phyloP scores from a whole-genome alignment of 1,139 yeast genomes.

The Suhomyces ambrosiae region DNA sequence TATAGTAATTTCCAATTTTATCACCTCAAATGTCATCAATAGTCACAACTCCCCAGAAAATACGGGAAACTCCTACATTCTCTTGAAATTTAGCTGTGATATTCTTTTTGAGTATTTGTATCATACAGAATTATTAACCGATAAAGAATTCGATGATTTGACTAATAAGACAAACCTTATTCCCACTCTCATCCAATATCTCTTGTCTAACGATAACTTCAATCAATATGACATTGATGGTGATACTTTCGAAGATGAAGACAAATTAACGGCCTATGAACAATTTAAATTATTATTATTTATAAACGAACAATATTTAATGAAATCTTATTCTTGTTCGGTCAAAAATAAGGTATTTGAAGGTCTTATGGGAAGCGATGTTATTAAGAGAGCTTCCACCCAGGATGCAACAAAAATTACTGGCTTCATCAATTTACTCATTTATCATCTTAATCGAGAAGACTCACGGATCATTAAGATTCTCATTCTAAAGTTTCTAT shows the following conservation, averaged over 20 bases:
- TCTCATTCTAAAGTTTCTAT: slow-evolving; percentile 75
- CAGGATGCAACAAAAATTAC: slow-evolving; percentile 28
- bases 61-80: slow-evolving; percentile 29
- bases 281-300: slow-evolving; percentile 74
- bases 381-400: slow-evolving; percentile 13
- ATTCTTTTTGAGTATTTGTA: slow-evolving; percentile 47
- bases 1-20: slow-evolving; percentile 45
- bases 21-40: slow-evolving; percentile 31
- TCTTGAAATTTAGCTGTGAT: slow-evolving; percentile 45
- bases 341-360: slow-evolving; percentile 53
- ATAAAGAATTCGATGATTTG: slow-evolving; percentile 35
- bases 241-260: slow-evolving; percentile 56
- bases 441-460: slow-evolving; percentile 72
- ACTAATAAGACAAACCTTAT: slow-evolving; percentile 32
- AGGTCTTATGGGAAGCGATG: slow-evolving; percentile 31
- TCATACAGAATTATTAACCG: slow-evolving; percentile 37
- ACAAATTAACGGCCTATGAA: slow-evolving; percentile 64
- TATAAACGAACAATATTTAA: slow-evolving; percentile 83
- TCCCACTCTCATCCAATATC: slow-evolving; percentile 48
- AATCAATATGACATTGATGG: slow-evolving; percentile 38
- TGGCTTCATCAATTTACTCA: slow-evolving; percentile 43
- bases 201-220: slow-evolving; percentile 54
- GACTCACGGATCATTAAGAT: slow-evolving; percentile 73
- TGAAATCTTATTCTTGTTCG: slow-evolving; percentile 47
- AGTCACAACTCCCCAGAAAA: not conserved